phyloP scores from a whole-genome alignment of 179 eudicot species.

The Corrigiola litoralis region DNA sequence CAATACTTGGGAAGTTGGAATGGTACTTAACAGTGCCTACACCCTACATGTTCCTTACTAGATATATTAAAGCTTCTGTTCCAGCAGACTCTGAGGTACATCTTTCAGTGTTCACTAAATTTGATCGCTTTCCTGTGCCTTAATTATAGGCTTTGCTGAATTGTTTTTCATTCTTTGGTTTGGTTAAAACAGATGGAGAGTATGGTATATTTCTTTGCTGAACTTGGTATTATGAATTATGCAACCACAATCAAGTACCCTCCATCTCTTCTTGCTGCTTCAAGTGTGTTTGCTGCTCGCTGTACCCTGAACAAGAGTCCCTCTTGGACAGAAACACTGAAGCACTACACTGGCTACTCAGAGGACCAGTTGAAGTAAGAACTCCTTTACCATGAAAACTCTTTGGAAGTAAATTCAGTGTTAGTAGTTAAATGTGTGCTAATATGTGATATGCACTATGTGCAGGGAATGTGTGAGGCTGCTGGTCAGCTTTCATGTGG shows the following conservation, averaged over 20 bases:
- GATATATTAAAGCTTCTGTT: constrained; percentile 63
- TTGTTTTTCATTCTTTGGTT: not conserved
- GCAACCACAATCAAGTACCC: constrained; percentile 36
- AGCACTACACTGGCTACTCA: constrained; percentile 58
- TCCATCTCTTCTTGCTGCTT: constrained; percentile 65
- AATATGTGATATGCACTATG: not conserved
- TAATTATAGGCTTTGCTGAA: not conserved
- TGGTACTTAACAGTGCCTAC: constrained; percentile 83
- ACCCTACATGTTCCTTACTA: constrained; percentile 66
- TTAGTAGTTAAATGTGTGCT: not conserved
- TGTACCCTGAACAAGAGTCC: constrained; percentile 51
- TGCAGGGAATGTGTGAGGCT: constrained; percentile 65
- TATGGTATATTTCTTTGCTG: constrained; percentile 64
- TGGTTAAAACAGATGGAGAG: constrained; percentile 53
- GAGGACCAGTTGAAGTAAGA: constrained; percentile 49
- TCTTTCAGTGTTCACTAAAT: not conserved
- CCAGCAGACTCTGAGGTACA: constrained; percentile 51
- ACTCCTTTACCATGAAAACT: not conserved
- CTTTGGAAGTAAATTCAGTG: no score
- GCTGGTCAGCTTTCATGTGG: constrained; percentile 51
- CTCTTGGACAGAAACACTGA: constrained; percentile 63
- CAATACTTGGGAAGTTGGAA: constrained; percentile 53
- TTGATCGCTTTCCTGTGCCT: not conserved
- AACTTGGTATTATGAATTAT: constrained; percentile 63
- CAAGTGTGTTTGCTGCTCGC: constrained; percentile 70